Evolutionary conservation across 2,329 filamentous ascomycete species (phyloP).

Genomic region (Diaporthe australafricana): DNA sequence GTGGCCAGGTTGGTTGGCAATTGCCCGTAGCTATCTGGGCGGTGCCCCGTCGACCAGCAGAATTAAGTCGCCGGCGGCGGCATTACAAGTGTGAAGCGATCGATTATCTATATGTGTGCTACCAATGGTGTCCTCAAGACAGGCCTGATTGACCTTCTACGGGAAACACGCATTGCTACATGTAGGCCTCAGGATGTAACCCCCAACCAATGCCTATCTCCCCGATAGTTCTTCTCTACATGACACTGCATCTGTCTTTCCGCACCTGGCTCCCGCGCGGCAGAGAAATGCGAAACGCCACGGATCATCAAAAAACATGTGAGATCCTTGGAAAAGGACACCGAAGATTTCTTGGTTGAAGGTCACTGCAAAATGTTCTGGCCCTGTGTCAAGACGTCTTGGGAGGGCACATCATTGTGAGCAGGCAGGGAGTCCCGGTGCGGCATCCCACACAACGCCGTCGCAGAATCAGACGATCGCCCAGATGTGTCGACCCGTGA

Average conservation of each 20-base stretch:
- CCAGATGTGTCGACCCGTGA: constrained; percentile 21
- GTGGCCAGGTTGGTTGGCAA: neutral
- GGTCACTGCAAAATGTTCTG: neutral
- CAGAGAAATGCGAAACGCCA: neutral
- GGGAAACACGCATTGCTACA: neutral
- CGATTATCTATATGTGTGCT: neutral
- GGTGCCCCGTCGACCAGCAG: neutral
- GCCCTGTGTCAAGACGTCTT: neutral
- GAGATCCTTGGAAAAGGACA: neutral
- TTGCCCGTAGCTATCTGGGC: neutral
- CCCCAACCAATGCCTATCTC: neutral
- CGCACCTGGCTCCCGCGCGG: neutral
- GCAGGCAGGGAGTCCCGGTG: neutral
- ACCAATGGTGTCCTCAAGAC: neutral
- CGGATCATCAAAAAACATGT: neutral
- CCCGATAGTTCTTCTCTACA: neutral
- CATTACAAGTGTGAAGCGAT: neutral
- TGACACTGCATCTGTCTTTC: neutral
- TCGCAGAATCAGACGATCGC: constrained; percentile 25
- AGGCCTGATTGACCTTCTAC: neutral
- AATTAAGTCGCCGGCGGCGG: neutral
- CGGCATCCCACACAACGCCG: neutral
- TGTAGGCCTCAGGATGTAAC: neutral
- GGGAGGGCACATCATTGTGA: neutral
- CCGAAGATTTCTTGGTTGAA: neutral